Evolutionary conservation across 495 filamentous ascomycete genomes (phyloP), one percentile per base, ranked within the genome.

Genomic region (Xylaria intraflava): DNA sequence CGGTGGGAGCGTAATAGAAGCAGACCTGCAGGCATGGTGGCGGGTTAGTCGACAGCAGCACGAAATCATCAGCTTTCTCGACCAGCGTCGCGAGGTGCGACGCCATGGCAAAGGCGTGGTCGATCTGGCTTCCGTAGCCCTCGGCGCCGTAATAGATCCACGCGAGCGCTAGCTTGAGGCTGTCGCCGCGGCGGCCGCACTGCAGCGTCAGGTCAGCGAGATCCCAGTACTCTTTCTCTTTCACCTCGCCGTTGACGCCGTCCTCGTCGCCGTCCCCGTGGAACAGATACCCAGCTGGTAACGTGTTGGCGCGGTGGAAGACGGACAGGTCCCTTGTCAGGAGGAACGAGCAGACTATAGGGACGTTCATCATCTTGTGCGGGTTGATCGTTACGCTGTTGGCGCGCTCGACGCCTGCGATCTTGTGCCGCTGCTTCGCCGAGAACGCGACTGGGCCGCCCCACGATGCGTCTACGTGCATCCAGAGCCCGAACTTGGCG

Each of bases 301-400:
- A 75, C 23, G 86, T 93, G 64, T 92, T 95, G 1, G 90, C 89
- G 6, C 68, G 71, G 64, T 89, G 85, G 62, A 96, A 94, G 29
- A 84, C 70, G 29, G 78, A 71, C 58, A 90, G 65, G 66, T 96
- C 91, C 7, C 75, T 70, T 0, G 82, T 86, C 10, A 98, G 78
- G 8, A 98, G 78, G 73, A 95, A 95, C 6, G 87, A 90, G 69
- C 92, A 98, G 2, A 91, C 94, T 31, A 93, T 68, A 0, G 92
- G 92, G 8, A 88, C 88, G 36, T 87, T 88, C 59, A 98, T 78
- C 93, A 96, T 98, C 70, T 96, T 96, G 69, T 98, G 92, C 55
- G 93, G 91, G 67, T 94, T 95, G 36, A 95, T 78, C 8, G 88
- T 85, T 26, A 96, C 75, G 31, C 82, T 88, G 70, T 95, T 76